Conservation (phyloP, 768 basidiomycete genomes). For the Mycena venus region DNA sequence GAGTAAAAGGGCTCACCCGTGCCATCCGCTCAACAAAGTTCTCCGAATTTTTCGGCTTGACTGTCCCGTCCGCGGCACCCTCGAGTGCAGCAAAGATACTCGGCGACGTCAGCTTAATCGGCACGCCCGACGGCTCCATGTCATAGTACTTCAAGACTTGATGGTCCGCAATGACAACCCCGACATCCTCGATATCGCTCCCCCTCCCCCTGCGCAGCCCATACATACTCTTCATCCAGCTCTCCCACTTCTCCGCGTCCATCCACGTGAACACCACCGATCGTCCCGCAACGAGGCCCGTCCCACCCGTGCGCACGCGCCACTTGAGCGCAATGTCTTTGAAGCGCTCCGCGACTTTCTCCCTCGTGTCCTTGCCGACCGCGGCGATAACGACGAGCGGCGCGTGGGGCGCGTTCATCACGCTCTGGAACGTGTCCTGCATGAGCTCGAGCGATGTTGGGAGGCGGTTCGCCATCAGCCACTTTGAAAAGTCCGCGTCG, state of each 20-base stretch:
- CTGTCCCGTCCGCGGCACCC: slow-evolving; percentile 65
- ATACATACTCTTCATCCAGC: slow-evolving; percentile 95
- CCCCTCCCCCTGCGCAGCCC: slow-evolving; percentile 57
- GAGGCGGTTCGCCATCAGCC: slow-evolving; percentile 79
- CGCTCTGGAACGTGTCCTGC: slow-evolving; percentile 82
- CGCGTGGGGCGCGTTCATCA: slow-evolving; percentile 85
- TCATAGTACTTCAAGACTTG: slow-evolving; percentile 87
- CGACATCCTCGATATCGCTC: slow-evolving; percentile 53
- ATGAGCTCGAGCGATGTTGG: slow-evolving; percentile 82
- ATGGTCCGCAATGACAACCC: slow-evolving; percentile 86
- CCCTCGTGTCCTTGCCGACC: slow-evolving; percentile 50
- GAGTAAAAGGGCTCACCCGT: slow-evolving; percentile 56
- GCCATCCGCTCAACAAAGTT: slow-evolving; percentile 77
- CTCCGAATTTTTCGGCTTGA: slow-evolving; percentile 74
- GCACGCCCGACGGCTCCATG: slow-evolving; percentile 65
- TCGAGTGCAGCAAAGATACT: slow-evolving; percentile 80
- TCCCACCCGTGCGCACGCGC: slow-evolving; percentile 61
- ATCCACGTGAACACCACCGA: slow-evolving; percentile 92
- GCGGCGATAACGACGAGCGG: slow-evolving; percentile 87
- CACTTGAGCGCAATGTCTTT: slow-evolving; percentile 70
- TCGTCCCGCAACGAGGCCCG: slow-evolving; percentile 55
- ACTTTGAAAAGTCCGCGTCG: slow-evolving; percentile 56
- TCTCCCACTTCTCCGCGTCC: slow-evolving; percentile 86
- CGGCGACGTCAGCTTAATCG: slow-evolving; percentile 65
- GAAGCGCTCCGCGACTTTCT: slow-evolving; percentile 61